Percentiles rank a stretch among this genome's conserved stretches.
Evolutionary conservation across 352 stramenopile species (phyloP).

Genomic region (Halophytophthora batemanensis): DNA sequence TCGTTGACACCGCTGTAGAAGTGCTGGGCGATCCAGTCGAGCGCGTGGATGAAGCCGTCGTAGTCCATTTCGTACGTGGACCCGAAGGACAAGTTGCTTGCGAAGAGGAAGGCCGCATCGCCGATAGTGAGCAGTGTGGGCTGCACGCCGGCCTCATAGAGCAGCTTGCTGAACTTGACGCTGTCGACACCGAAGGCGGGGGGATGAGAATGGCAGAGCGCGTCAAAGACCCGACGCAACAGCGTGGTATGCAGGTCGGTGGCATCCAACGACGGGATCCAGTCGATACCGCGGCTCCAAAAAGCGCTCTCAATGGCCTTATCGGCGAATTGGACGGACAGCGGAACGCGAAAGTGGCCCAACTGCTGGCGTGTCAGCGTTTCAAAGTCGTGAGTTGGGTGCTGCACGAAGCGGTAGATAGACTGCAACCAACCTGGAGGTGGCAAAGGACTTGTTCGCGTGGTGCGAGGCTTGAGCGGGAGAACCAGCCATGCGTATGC

Average conservation of each 20-base stretch:
- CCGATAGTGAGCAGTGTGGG: slow-evolving; percentile 49
- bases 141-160: slow-evolving; percentile 59
- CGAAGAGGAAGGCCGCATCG: slow-evolving; percentile 63
- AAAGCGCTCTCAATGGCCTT: slow-evolving; percentile 35
- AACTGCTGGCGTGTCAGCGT: slow-evolving; percentile 2
- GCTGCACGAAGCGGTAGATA: slow-evolving; percentile 43
- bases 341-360: slow-evolving; percentile 38
- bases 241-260: slow-evolving; percentile 35
- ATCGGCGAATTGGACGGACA: slow-evolving; percentile 32
- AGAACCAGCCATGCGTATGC: slow-evolving; percentile 46
- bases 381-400: slow-evolving; percentile 48
- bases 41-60: slow-evolving; percentile 41
- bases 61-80: slow-evolving; percentile 62
- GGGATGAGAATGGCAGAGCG: slow-evolving; percentile 51
- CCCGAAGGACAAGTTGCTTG: slow-evolving; percentile 30
- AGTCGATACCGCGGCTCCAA: slow-evolving; percentile 65
- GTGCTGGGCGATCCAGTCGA: slow-evolving; percentile 34
- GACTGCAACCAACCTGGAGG: slow-evolving; percentile 53
- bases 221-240: slow-evolving; percentile 38
- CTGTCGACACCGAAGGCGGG: slow-evolving; percentile 47
- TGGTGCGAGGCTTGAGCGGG: slow-evolving; percentile 1
- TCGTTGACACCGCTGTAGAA: slow-evolving; percentile 21
- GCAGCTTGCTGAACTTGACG: slow-evolving; percentile 77
- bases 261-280: slow-evolving; percentile 21
- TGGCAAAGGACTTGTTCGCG: neutral